phyloP scores from a whole-genome alignment of 371 early-diverging fungal species.

The Lichtheimia hyalospora region DNA sequence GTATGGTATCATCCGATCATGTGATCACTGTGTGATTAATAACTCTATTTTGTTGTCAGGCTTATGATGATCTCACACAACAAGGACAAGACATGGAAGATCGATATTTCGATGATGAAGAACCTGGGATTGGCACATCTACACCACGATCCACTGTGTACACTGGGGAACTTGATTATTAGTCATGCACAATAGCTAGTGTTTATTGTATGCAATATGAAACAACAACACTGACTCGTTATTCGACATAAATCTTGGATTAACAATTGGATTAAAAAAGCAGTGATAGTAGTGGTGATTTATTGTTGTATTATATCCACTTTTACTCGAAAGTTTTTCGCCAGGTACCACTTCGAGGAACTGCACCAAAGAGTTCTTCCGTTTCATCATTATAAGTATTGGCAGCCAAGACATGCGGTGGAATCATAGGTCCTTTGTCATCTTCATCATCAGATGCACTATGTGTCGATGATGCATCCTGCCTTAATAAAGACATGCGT shows the following conservation, averaged over 20 bases:
- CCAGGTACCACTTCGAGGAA: slow-evolving; percentile 30
- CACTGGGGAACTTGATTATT: slow-evolving; percentile 25
- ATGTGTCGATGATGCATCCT: neutral
- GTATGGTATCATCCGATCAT: slow-evolving; percentile 6
- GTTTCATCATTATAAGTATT: slow-evolving; percentile 32
- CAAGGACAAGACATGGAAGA: slow-evolving; percentile 47
- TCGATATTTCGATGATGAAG: slow-evolving; percentile 47
- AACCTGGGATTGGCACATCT: slow-evolving; percentile 3
- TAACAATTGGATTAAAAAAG: too few relatives aligned
- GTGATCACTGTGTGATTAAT: too few relatives aligned
- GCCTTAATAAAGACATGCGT: neutral
- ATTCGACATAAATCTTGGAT: too few relatives aligned
- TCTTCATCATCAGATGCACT: slow-evolving; percentile 18
- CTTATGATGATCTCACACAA: slow-evolving; percentile 38
- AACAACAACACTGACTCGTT: too few relatives aligned
- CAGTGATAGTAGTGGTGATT: too few relatives aligned
- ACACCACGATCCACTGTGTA: slow-evolving; percentile 10
- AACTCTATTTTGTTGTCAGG: slow-evolving; percentile 10
- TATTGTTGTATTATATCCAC: too few relatives aligned
- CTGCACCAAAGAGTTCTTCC: slow-evolving; percentile 41
- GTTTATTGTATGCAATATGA: too few relatives aligned
- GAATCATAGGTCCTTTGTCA: slow-evolving; percentile 33
- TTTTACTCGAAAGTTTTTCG: slow-evolving; percentile 23
- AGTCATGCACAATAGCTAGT: neutral
- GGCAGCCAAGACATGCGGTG: slow-evolving; percentile 38